phyloP scores from a whole-genome alignment of 2,329 filamentous ascomycete genomes.

The Scleromitrula shiraiana region DNA sequence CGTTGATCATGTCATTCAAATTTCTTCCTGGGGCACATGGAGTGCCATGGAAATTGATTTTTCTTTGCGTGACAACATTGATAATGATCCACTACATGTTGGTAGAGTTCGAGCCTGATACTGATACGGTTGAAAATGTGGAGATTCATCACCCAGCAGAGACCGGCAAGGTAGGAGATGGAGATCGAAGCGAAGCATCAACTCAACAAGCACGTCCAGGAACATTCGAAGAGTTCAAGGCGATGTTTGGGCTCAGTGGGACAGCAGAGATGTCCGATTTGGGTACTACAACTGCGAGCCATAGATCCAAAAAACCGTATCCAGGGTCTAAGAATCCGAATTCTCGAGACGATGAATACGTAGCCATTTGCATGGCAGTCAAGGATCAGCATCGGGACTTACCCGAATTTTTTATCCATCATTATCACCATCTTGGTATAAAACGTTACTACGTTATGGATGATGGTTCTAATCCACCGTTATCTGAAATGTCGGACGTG shows the following conservation, averaged over 20 bases:
- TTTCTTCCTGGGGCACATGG: not conserved
- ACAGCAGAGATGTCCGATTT: not conserved
- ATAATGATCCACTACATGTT: constrained; percentile 6
- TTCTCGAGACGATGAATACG: constrained; percentile 15
- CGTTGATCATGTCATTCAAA: constrained; percentile 1
- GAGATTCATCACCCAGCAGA: not conserved
- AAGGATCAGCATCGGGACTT: constrained; percentile 22
- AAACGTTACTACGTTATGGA: constrained; percentile 27
- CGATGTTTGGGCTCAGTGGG: constrained; percentile 2
- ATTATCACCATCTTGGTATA: constrained; percentile 25
- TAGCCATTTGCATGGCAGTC: constrained; percentile 24
- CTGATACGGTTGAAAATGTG: not conserved
- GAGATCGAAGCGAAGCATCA: not conserved
- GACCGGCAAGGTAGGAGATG: not conserved
- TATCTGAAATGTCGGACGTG: constrained; percentile 15
- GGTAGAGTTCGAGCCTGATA: not conserved
- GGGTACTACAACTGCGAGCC: not conserved
- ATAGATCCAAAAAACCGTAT: not conserved
- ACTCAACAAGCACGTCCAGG: not conserved
- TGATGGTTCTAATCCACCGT: constrained; percentile 21
- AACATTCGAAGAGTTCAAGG: constrained; percentile 10
- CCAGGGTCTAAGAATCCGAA: constrained; percentile 1
- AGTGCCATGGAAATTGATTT: constrained; percentile 6
- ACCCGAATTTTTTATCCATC: constrained; percentile 24
- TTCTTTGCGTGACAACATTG: not conserved